Evolutionary conservation across 1,139 yeast species (phyloP).

Genomic region (Wickerhamiella pararugosa): DNA sequence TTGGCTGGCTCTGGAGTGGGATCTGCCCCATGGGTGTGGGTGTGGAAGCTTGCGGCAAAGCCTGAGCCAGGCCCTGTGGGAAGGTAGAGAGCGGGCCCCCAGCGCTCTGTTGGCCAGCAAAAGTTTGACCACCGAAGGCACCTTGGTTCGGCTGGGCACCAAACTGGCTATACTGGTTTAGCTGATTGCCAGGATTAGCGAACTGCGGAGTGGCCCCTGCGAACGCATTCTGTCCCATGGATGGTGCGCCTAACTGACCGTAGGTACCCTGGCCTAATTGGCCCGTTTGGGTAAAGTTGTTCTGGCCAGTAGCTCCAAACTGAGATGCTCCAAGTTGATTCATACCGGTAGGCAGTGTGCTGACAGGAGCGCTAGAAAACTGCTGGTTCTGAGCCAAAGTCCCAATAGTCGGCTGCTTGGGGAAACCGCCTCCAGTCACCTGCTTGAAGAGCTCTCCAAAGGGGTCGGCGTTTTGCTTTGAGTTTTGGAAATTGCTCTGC

Average conservation of each 20-base stretch:
- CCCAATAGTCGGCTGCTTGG: not conserved
- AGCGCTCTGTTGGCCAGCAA: not conserved
- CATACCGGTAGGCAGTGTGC: not conserved
- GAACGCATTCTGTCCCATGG: not conserved
- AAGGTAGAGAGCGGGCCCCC: slow-evolving; percentile 5
- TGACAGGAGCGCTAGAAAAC: not conserved
- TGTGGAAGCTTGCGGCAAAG: slow-evolving; percentile 4
- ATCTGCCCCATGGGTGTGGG: not conserved
- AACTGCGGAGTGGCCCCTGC: not conserved
- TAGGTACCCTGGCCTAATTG: not conserved
- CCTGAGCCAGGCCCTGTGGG: slow-evolving; percentile 4
- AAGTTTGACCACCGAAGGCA: not conserved
- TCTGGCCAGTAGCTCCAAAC: not conserved
- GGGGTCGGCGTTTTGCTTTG: slow-evolving; percentile 1
- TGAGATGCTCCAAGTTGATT: not conserved
- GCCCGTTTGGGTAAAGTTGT: not conserved
- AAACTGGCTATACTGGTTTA: not conserved
- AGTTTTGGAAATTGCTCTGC: slow-evolving; percentile 2
- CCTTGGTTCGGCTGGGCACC: not conserved
- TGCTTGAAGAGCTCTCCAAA: slow-evolving; percentile 4
- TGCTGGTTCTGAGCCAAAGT: not conserved
- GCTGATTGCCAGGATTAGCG: not conserved
- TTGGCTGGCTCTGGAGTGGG: slow-evolving; percentile 27
- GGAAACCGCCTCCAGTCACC: not conserved
- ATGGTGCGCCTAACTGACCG: not conserved